Evolutionary conservation across 2,329 filamentous ascomycete genomes (phyloP), one percentile per base, ranked within the genome.

Genomic region (Cryphonectria japonica): DNA sequence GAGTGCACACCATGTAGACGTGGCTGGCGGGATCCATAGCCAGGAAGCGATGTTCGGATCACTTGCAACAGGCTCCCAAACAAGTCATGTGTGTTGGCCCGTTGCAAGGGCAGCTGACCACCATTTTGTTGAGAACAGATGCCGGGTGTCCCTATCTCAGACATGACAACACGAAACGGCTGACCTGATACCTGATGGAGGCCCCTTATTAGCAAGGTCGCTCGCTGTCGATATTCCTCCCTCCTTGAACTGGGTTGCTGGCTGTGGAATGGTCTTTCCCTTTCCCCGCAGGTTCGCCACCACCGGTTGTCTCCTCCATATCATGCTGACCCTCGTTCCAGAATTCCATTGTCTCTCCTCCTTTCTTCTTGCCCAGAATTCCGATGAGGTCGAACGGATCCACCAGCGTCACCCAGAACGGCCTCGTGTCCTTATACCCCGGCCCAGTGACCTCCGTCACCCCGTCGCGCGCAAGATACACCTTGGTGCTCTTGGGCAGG

Each of bases 381-480:
- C 32, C 32, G 29, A 19, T 3, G 5, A 78, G 9, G 57, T 78
- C 78, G 66, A 80, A 79, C 29, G 79, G 79, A 70, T 80, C 79
- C 32, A 80, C 2, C 32, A 75, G 41, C 4, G 73, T 75, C 26
- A 72, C 65, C 26, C 75, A n/a, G 50, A 73, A 71, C 22, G 68
- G 37, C 68, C 79, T 77, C 41, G 75, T 68, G 75, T 82, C 78
- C 68, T 76, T 68, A 74, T 77, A 79, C 1, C 77, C 79, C 2
- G 73, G 72, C 0, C 79, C 79, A 29, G 75, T 70, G 14, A 80
- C 72, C 75, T 82, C 80, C 3, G 79, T 80, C 7, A 76, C 73
- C 5, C 82, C 81, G 71, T 84, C 82, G 62, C 73, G 72, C 1
- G 77, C 79, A n/a, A 85, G 77, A 73, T 81, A 82, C 0, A 81